Evolutionary conservation across 2,329 filamentous ascomycete species (phyloP).

Genomic region (Pseudocercospora fijiensis): DNA sequence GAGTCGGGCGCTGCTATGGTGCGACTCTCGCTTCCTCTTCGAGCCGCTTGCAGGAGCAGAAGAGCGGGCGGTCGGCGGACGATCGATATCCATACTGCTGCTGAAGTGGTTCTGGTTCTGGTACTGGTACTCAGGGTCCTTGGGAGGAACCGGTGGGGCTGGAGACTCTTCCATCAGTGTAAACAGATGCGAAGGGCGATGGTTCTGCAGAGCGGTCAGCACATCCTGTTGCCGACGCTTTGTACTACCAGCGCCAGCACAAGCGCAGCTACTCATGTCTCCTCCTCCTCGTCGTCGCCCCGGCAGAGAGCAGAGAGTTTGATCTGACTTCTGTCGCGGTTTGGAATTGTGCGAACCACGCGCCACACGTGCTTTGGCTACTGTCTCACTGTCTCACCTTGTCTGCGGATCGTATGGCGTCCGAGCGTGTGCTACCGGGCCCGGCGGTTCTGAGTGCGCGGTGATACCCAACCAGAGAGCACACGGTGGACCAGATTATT

Average conservation of each 20-base stretch:
- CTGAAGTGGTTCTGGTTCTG: background rate
- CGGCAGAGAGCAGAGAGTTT: background rate
- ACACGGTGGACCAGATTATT: background rate
- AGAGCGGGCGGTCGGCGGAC: constrained; percentile 17
- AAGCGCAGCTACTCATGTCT: background rate
- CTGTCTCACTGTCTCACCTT: background rate
- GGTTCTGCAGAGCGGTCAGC: constrained; percentile 15
- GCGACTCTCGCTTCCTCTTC: constrained; percentile 34
- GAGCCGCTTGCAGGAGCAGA: constrained; percentile 29
- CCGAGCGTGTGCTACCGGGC: background rate
- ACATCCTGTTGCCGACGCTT: background rate
- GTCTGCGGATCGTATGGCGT: background rate
- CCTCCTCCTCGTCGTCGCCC: background rate
- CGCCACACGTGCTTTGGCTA: background rate
- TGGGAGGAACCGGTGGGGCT: constrained; percentile 34
- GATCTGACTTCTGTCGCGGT: background rate
- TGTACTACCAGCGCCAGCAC: background rate
- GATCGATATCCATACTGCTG: constrained; percentile 25
- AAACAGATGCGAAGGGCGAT: constrained; percentile 11
- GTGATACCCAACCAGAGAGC: background rate
- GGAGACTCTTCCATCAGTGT: constrained; percentile 22
- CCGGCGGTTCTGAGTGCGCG: background rate
- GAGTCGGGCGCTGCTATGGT: constrained; percentile 25
- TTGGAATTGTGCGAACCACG: background rate
- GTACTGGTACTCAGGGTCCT: constrained; percentile 31